Evolutionary conservation across 148 eudicot genomes (phyloP).

Genomic region (Oxyria digyna): DNA sequence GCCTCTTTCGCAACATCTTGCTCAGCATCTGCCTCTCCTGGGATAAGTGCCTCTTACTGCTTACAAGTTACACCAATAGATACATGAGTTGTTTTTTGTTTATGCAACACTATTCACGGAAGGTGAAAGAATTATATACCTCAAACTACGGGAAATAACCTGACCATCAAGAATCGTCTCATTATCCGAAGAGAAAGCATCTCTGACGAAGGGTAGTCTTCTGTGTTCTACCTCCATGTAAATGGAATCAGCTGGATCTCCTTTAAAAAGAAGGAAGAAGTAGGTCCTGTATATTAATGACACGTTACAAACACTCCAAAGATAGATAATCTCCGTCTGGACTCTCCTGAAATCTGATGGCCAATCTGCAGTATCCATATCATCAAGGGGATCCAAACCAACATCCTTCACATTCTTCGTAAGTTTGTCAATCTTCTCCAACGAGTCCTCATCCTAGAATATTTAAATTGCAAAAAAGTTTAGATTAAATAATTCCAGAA

Average conservation of each 20-base stretch:
- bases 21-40: slow-evolving; percentile 67
- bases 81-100: neutral
- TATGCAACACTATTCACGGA: neutral
- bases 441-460: neutral
- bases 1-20: slow-evolving; percentile 59
- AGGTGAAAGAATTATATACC: slow-evolving; percentile 25
- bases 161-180: slow-evolving; percentile 41
- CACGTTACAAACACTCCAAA: slow-evolving; percentile 71
- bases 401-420: slow-evolving; percentile 42
- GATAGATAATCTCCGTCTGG: slow-evolving; percentile 56
- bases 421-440: slow-evolving; percentile 9
- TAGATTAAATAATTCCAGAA: neutral
- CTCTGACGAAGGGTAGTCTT: slow-evolving; percentile 55
- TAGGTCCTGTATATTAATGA: slow-evolving; percentile 81
- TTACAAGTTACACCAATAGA: neutral
- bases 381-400: slow-evolving; percentile 73
- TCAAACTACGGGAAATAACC: slow-evolving; percentile 49
- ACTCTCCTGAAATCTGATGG: slow-evolving; percentile 57
- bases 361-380: slow-evolving; percentile 30
- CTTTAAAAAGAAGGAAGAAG: slow-evolving; percentile 75
- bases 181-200: slow-evolving; percentile 48
- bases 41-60: slow-evolving; percentile 52
- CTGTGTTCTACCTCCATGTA: slow-evolving; percentile 90
- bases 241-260: slow-evolving; percentile 63
- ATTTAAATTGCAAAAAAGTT: too few species aligned